phyloP scores from a whole-genome alignment of 495 filamentous ascomycete genomes.

The Halenospora varia region DNA sequence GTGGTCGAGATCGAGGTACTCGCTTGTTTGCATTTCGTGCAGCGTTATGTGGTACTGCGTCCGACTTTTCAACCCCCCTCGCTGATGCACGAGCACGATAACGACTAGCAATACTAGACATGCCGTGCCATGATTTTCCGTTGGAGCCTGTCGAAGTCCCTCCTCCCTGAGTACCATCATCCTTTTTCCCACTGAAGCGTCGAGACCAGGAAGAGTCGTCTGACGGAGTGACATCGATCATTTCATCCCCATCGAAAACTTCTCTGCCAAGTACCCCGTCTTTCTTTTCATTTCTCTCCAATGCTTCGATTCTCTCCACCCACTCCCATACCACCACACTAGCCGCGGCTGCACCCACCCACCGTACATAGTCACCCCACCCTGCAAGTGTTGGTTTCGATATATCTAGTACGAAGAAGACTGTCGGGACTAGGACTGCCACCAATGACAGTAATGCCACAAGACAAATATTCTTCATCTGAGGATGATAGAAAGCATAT shows the following conservation, averaged over 20 bases:
- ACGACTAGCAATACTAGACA: conserved; percentile 37
- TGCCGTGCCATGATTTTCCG: conserved; percentile 41
- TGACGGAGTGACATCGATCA: conserved; percentile 70
- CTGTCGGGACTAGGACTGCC: conserved; percentile 81
- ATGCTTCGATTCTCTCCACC: conserved; percentile 96
- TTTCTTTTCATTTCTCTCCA: conserved; percentile 94
- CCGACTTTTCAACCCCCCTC: conserved; percentile 22
- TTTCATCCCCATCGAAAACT: conserved; percentile 95
- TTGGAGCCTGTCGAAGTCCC: conserved; percentile 25
- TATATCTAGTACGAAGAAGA: conserved; percentile 95
- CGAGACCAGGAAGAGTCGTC: conserved; percentile 31
- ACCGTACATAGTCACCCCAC: conserved; percentile 96
- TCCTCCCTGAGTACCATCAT: conserved; percentile 1
- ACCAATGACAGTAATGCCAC: conserved; percentile 77
- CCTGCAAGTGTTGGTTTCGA: conserved; percentile 80
- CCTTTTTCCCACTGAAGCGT: conserved; percentile 3
- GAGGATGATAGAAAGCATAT: conserved; percentile 88
- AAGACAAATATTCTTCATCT: conserved; percentile 88
- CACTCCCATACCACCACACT: conserved; percentile 99
- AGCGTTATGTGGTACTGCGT: conserved; percentile 5
- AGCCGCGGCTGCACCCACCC: conserved; percentile 94
- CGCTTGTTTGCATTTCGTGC: conserved; percentile 3
- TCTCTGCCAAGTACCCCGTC: conserved; percentile 93
- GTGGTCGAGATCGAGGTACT: conserved; percentile 8
- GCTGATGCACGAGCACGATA: conserved; percentile 31